Evolutionary conservation across 2,329 filamentous ascomycete species (phyloP).

Genomic region (Arthrobotrys pseudoclavata): DNA sequence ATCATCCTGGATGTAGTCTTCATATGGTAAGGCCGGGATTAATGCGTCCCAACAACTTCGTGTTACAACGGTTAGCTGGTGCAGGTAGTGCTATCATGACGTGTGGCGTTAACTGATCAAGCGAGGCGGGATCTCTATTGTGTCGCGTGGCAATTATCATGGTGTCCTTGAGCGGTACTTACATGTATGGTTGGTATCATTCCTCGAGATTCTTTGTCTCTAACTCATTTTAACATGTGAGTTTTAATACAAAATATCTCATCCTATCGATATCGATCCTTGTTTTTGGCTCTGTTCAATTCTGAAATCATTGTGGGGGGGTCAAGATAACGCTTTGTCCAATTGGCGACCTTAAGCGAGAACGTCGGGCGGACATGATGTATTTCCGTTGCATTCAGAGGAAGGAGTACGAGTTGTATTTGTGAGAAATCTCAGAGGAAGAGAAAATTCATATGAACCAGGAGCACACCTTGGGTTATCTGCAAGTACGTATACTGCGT

Average conservation of each 20-base stretch:
- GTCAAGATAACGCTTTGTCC: slow-evolving; percentile 37
- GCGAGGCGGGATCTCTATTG: background rate
- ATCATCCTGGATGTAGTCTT: slow-evolving; percentile 12
- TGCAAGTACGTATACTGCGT: no score
- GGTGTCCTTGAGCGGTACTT: no score
- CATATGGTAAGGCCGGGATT: background rate
- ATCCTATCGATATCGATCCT: background rate
- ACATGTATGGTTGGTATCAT: no score
- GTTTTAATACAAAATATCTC: background rate
- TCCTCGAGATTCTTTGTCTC: no score
- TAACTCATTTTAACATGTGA: background rate
- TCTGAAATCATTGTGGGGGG: slow-evolving; percentile 16
- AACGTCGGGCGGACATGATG: background rate
- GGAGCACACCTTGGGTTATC: no score
- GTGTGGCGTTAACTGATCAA: background rate
- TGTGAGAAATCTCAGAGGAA: no score
- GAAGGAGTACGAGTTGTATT: no score
- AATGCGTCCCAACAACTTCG: background rate
- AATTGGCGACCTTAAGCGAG: slow-evolving; percentile 46
- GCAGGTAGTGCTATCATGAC: background rate
- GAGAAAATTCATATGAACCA: no score
- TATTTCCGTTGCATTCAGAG: no score
- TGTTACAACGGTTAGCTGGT: background rate
- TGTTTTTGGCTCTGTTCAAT: background rate
- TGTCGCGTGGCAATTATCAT: background rate